Percentiles rank a stretch among this genome's conserved stretches.
phyloP scores from a whole-genome alignment of 2,329 filamentous ascomycete species.

The Knoxdaviesia proteae region DNA sequence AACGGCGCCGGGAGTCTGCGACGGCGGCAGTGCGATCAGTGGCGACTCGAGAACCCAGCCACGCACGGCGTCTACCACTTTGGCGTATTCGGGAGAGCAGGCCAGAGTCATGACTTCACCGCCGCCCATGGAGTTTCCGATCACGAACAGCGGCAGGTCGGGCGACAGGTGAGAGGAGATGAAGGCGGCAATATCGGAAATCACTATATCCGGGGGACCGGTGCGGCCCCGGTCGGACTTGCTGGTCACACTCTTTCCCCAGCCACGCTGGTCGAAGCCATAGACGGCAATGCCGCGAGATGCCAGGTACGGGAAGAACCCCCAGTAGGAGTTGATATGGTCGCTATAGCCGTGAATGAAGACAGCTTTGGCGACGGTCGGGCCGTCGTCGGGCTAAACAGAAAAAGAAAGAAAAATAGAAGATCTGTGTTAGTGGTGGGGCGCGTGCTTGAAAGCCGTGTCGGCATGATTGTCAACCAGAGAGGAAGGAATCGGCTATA shows the following conservation, averaged over 20 bases:
- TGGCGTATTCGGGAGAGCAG: slow-evolving; percentile 25
- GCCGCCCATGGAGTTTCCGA: slow-evolving; percentile 86
- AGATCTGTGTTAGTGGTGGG: background rate
- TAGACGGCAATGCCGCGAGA: slow-evolving; percentile 53
- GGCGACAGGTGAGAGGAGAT: slow-evolving; percentile 28
- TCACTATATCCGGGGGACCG: slow-evolving; percentile 50
- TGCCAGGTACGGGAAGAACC: slow-evolving; percentile 52
- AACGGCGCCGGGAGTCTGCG: slow-evolving; percentile 38
- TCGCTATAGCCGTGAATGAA: slow-evolving; percentile 85
- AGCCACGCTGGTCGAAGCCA: slow-evolving; percentile 72
- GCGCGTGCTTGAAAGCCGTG: background rate
- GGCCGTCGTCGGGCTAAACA: slow-evolving; percentile 25
- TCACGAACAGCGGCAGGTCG: slow-evolving; percentile 51
- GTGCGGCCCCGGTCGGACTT: slow-evolving; percentile 47
- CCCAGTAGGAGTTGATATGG: slow-evolving; percentile 57
- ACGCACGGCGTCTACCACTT: slow-evolving; percentile 37
- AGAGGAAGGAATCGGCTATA: background rate
- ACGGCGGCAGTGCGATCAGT: slow-evolving; percentile 51
- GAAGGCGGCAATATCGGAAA: slow-evolving; percentile 63
- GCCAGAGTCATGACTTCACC: slow-evolving; percentile 48
- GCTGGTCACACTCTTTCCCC: slow-evolving; percentile 52
- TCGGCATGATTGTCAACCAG: background rate
- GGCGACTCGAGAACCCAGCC: slow-evolving; percentile 64
- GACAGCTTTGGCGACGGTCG: slow-evolving; percentile 48
- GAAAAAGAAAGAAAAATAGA: background rate